phyloP scores from a whole-genome alignment of 2,329 filamentous ascomycete genomes.

The Clarireedia hainanense region DNA sequence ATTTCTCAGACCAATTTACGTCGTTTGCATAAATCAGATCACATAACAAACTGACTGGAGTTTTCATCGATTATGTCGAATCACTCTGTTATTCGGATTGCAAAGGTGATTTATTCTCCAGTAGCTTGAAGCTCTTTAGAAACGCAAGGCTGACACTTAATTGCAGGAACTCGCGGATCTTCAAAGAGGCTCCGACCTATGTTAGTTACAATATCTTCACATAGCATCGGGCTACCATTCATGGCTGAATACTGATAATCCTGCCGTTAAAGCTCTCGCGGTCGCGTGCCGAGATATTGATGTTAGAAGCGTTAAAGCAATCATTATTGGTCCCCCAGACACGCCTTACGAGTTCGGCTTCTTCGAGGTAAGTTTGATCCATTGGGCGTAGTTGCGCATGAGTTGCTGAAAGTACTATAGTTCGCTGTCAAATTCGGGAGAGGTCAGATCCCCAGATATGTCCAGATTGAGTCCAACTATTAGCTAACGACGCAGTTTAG shows the following conservation, averaged over 20 bases:
- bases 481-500: constrained; percentile 35
- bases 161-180: constrained; percentile 75
- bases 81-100: constrained; percentile 82
- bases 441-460: constrained; percentile 40
- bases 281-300: constrained; percentile 84
- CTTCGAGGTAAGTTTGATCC: constrained; percentile 62
- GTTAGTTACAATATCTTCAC: constrained; percentile 41
- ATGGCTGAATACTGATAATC: constrained; percentile 9
- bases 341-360: constrained; percentile 97
- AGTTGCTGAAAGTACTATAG: constrained; percentile 37
- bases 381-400: background rate
- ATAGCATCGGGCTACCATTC: too few species aligned
- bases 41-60: background rate
- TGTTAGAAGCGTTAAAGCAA: constrained; percentile 75
- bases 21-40: background rate
- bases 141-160: constrained; percentile 31
- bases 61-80: constrained; percentile 53
- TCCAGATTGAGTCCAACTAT: constrained; percentile 4
- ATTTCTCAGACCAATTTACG: background rate
- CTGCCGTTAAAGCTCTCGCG: constrained; percentile 56
- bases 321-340: constrained; percentile 88
- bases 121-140: constrained; percentile 21
- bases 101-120: constrained; percentile 49
- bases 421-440: constrained; percentile 70
- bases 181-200: constrained; percentile 75